A percentile compares a stretch with the other conserved stretches of the same genome.
Evolutionary conservation across 768 basidiomycete species (phyloP).

Genomic region (Rossbeevera mucosa): DNA sequence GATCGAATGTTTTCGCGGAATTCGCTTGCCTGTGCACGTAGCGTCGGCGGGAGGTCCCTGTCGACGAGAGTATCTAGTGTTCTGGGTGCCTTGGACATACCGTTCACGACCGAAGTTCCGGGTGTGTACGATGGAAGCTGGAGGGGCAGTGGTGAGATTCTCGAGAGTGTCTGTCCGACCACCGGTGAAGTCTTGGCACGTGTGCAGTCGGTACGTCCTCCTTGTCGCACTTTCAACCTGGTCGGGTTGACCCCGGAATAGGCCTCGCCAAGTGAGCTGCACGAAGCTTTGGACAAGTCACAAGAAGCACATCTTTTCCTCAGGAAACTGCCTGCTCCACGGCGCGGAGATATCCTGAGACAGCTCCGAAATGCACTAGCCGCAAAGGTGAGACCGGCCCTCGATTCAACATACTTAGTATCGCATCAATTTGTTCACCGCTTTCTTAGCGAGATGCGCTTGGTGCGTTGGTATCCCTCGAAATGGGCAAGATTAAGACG

Average conservation of each 20-base stretch:
- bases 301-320: slow-evolving; percentile 70
- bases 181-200: slow-evolving; percentile 82
- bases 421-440: slow-evolving; percentile 8
- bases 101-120: slow-evolving; percentile 47
- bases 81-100: slow-evolving; percentile 61
- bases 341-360: slow-evolving; percentile 81
- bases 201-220: slow-evolving; percentile 56
- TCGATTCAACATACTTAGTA: background rate
- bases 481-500: slow-evolving; percentile 88
- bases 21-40: slow-evolving; percentile 2
- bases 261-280: slow-evolving; percentile 72
- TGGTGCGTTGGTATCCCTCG: slow-evolving; percentile 78
- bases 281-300: slow-evolving; percentile 60
- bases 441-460: slow-evolving; percentile 61
- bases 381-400: slow-evolving; percentile 50
- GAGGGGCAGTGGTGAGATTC: slow-evolving; percentile 67
- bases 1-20: slow-evolving; percentile 25
- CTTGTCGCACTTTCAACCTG: background rate
- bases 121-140: slow-evolving; percentile 85
- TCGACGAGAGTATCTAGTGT: slow-evolving; percentile 69
- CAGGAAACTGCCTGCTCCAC: slow-evolving; percentile 79
- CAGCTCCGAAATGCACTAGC: slow-evolving; percentile 83
- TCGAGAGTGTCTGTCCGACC: slow-evolving; percentile 74
- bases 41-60: slow-evolving; percentile 31
- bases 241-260: slow-evolving; percentile 25